Conservation (phyloP, 176 grass and related monocot species). For the Oryza glaberrima region DNA sequence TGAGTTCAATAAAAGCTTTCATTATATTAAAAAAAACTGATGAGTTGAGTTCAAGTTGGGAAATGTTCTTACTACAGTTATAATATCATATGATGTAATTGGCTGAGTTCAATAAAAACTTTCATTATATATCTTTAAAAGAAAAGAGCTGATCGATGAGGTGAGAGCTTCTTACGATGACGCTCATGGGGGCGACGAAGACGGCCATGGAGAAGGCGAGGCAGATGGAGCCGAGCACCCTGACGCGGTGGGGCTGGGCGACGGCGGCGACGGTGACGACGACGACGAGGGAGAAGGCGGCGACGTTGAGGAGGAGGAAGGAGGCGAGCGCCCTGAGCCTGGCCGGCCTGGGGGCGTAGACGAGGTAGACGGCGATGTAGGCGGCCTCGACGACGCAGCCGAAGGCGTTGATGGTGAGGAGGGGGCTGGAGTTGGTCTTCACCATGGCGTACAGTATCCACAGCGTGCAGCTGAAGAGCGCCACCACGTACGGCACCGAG, state of each 20-base stretch:
- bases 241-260: slow-evolving; percentile 44
- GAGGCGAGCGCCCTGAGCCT: slow-evolving; percentile 48
- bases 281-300: slow-evolving; percentile 57
- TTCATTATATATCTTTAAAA: no score
- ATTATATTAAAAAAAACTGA: no score
- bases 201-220: slow-evolving; percentile 87
- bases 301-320: slow-evolving; percentile 76
- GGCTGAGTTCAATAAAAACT: no score
- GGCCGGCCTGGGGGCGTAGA: slow-evolving; percentile 54
- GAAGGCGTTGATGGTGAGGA: slow-evolving; percentile 80
- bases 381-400: slow-evolving; percentile 70
- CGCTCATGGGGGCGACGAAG: slow-evolving; percentile 86
- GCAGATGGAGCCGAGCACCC: slow-evolving; percentile 78
- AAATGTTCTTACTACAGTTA: no score
- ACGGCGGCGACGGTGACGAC: slow-evolving; percentile 53
- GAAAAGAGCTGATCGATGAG: no score
- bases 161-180: slow-evolving; percentile 63
- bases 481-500: slow-evolving; percentile 82
- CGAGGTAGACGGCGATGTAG: slow-evolving; percentile 76
- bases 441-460: slow-evolving; percentile 87
- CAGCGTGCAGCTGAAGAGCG: slow-evolving; percentile 83
- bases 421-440: slow-evolving; percentile 68
- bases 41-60: no score
- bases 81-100: no score
- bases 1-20: no score